Conservation (phyloP, 352 stramenopile genomes). For the Pythium inflatum region DNA sequence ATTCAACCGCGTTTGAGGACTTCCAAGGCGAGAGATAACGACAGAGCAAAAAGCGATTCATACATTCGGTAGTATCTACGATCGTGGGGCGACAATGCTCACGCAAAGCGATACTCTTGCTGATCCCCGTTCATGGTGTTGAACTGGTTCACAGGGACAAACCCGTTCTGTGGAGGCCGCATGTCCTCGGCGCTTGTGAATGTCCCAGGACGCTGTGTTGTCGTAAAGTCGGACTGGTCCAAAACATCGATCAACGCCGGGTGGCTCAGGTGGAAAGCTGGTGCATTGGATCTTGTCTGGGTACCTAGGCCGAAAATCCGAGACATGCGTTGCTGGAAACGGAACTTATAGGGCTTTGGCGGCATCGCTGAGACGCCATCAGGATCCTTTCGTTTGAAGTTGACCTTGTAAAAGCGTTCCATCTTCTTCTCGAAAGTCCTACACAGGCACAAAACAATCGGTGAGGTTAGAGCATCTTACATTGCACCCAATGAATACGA, state of each 20-base stretch:
- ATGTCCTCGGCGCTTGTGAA: slow-evolving; percentile 41
- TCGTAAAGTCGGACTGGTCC: slow-evolving; percentile 77
- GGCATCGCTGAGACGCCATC: slow-evolving; percentile 88
- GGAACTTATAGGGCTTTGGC: slow-evolving; percentile 90
- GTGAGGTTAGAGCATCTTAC: neutral
- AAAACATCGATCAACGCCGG: slow-evolving; percentile 81
- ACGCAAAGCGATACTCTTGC: slow-evolving; percentile 35
- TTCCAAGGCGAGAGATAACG: too few species aligned
- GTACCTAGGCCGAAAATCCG: slow-evolving; percentile 83
- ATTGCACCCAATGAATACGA: neutral
- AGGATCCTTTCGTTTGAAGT: slow-evolving; percentile 86
- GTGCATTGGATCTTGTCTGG: slow-evolving; percentile 64
- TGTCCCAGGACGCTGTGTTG: slow-evolving; percentile 54
- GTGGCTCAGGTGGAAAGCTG: slow-evolving; percentile 74
- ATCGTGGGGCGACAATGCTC: too few species aligned
- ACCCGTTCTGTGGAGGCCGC: slow-evolving; percentile 20
- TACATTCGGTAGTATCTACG: too few species aligned
- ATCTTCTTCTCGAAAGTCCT: slow-evolving; percentile 92
- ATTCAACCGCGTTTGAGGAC: neutral
- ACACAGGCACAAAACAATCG: neutral
- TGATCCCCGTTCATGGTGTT: slow-evolving; percentile 24
- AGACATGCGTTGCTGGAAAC: slow-evolving; percentile 91
- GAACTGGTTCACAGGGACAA: slow-evolving; percentile 30
- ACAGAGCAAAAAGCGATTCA: too few species aligned
- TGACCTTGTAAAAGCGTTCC: slow-evolving; percentile 91